Percentiles rank a stretch among this genome's conserved stretches.
Evolutionary conservation across 2,329 filamentous ascomycete species (phyloP).

Genomic region (Aureobasidium melanogenum): DNA sequence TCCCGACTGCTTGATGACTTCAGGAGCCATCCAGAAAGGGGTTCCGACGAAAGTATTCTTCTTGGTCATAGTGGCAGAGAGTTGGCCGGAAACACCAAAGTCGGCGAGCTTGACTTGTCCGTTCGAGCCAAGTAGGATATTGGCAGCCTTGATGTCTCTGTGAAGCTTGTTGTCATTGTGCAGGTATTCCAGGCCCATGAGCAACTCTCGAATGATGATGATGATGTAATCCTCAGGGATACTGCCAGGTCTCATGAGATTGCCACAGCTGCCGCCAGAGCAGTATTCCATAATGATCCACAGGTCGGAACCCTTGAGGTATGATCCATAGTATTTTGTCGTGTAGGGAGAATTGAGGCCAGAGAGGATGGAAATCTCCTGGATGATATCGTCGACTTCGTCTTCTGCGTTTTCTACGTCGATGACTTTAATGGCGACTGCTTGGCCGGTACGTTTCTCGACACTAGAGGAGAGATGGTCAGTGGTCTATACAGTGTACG

Average conservation of each 20-base stretch:
- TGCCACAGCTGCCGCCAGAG: slow-evolving; percentile 89
- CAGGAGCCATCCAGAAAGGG: slow-evolving; percentile 98
- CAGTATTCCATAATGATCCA: slow-evolving; percentile 99
- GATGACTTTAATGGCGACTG: slow-evolving; percentile 97
- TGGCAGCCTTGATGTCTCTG: slow-evolving; percentile 94
- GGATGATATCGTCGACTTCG: slow-evolving; percentile 98
- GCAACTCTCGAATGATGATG: slow-evolving; percentile 83
- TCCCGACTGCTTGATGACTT: slow-evolving; percentile 96
- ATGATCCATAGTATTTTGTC: slow-evolving; percentile 96
- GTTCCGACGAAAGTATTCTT: slow-evolving; percentile 99
- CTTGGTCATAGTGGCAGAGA: slow-evolving; percentile 98
- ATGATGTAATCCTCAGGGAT: slow-evolving; percentile 95
- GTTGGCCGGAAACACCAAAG: slow-evolving; percentile 92
- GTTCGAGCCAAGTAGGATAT: slow-evolving; percentile 78
- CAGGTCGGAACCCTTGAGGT: slow-evolving; percentile 87
- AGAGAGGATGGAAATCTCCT: slow-evolving; percentile 94
- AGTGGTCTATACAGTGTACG: neutral
- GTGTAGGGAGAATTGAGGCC: slow-evolving; percentile 94
- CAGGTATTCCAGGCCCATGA: slow-evolving; percentile 84
- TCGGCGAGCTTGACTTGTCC: slow-evolving; percentile 96
- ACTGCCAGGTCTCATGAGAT: slow-evolving; percentile 85
- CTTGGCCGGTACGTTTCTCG: slow-evolving; percentile 84
- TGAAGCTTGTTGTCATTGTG: slow-evolving; percentile 95
- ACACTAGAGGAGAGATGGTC: slow-evolving; percentile 49
- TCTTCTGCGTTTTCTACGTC: slow-evolving; percentile 98